These are phyloP conservation scores for Hansenula lynferdii DNA, from an alignment of 1,139 yeast genomes.

Conservation along the genomic window DNA sequence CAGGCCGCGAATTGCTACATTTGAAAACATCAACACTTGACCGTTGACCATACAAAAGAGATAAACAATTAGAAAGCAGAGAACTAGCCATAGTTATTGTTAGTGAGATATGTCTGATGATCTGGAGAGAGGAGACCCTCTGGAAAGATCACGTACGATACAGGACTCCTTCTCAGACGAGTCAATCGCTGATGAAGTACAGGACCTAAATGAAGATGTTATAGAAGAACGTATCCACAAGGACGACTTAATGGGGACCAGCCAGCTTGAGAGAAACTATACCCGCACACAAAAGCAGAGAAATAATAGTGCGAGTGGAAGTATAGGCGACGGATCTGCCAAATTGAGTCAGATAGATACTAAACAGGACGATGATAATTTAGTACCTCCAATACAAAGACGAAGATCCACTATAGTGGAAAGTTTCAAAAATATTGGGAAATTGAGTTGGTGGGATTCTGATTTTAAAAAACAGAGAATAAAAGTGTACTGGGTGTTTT, in stretches of 20 bases:
- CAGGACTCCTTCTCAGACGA: background rate
- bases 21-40: no score
- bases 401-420: conserved; percentile 16
- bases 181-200: conserved; percentile 8
- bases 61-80: no score
- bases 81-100: no score
- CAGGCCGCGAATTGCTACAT: no score
- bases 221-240: conserved; percentile 6
- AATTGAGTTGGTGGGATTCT: conserved; percentile 18
- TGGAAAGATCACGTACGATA: background rate
- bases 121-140: background rate
- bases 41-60: no score
- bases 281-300: background rate
- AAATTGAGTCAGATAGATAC: no score
- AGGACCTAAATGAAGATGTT: conserved; percentile 10
- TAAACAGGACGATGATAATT: no score
- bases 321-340: conserved; percentile 2
- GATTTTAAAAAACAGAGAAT: conserved; percentile 18
- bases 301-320: background rate
- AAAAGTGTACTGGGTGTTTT: conserved; percentile 13
- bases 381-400: conserved; percentile 4
- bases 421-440: conserved; percentile 12
- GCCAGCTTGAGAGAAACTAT: background rate
- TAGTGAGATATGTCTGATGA: no score
- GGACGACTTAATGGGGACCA: conserved; percentile 9